These are phyloP conservation scores for Acanthamoeba triangularis DNA, from an alignment of 208 protist species.

Conservation along the genomic window DNA sequence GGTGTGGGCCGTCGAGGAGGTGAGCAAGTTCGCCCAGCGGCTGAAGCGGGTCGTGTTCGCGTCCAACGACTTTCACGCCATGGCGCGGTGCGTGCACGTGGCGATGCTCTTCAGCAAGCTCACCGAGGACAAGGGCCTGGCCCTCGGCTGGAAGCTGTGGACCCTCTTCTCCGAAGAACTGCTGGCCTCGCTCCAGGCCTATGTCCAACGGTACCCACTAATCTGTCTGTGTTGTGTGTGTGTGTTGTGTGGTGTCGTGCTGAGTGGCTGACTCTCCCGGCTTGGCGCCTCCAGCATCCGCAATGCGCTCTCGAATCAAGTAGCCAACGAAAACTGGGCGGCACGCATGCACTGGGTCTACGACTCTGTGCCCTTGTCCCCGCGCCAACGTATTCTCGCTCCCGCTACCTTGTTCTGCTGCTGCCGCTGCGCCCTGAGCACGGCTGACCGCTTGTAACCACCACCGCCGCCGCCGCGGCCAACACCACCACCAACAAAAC, in stretches of 20 bases:
- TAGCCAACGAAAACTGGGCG: background rate
- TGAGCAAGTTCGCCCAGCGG: background rate
- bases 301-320: background rate
- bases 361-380: background rate
- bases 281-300: background rate
- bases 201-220: background rate
- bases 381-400: too few relatives aligned
- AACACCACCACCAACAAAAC: background rate
- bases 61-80: background rate
- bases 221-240: background rate
- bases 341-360: conserved; percentile 5
- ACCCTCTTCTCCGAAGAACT: background rate
- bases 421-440: too few relatives aligned
- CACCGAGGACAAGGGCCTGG: conserved; percentile 21
- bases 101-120: background rate
- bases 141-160: conserved; percentile 14
- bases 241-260: too few relatives aligned
- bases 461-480: background rate
- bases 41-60: conserved; percentile 26
- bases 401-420: too few relatives aligned
- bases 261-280: background rate
- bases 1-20: conserved; percentile 4
- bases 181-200: background rate
- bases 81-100: background rate
- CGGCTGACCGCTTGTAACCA: too few relatives aligned